Conservation (phyloP, 1,284 basidiomycete species). For the Trichosporon coremiiforme region DNA sequence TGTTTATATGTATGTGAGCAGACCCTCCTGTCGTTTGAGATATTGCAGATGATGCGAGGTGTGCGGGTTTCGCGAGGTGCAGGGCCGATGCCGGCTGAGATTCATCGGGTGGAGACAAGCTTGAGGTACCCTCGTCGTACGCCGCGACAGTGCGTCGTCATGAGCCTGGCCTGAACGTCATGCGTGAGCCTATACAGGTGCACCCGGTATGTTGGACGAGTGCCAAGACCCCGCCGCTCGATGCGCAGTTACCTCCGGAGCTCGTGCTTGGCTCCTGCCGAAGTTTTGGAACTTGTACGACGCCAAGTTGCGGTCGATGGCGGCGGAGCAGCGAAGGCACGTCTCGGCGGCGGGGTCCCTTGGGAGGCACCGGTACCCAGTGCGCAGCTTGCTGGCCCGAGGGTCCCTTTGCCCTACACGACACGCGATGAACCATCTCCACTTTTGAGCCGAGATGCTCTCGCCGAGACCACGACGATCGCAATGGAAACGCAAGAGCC, state of each 20-base stretch:
- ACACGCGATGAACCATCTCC: neutral
- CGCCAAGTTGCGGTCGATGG: neutral
- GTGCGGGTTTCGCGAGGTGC: neutral
- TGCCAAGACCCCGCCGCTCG: neutral
- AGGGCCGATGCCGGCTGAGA: neutral
- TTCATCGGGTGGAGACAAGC: neutral
- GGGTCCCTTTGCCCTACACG: neutral
- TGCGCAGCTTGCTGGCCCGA: neutral
- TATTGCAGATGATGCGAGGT: neutral
- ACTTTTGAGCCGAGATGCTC: neutral
- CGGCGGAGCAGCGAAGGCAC: neutral
- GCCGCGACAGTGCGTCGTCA: neutral
- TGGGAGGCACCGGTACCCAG: neutral
- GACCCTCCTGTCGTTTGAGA: neutral
- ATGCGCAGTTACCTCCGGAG: neutral
- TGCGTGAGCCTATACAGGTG: neutral
- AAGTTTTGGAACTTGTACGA: neutral
- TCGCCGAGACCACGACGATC: neutral
- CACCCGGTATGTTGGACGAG: neutral
- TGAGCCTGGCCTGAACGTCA: neutral
- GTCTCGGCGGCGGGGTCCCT: neutral
- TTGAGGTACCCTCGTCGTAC: neutral
- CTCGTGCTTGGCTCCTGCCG: conserved; percentile 1
- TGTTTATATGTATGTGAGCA: neutral
- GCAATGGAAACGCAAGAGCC: neutral